Evolutionary conservation across 2,329 filamentous ascomycete species (phyloP), one percentile per base, ranked within the genome.

Genomic region (Dactylonectria estremocensis): DNA sequence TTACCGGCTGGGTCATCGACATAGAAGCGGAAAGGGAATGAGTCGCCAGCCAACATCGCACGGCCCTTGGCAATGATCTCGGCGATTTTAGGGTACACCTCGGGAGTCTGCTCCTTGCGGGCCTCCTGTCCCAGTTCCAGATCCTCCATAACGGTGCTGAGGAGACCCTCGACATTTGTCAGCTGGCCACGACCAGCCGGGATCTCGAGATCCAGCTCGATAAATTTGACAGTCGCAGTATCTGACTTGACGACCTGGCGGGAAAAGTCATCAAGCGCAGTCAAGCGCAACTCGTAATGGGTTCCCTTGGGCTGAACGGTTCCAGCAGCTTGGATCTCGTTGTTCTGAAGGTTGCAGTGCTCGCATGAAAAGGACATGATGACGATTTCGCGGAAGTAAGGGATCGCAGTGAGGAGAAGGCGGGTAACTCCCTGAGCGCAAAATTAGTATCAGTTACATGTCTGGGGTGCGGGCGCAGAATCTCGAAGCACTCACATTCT

Each of bases 341-440:
- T 95, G 85, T 98, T 97, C 72, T 92, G 90, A 83, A 95, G 92
- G 78, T 91, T 86, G 84, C 96, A 99, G 82, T 98, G 90, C 6
- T 94, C 91, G 86, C 96, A 99, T 72, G 90, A 89, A 82, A 99
- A 99, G 69, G 95, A 98, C 91, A 98, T 97, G 81, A 99, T 90
- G 77, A 99, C 94, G 70, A 99, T 91, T 81, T 99, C 95, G 84
- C 95, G 94, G 86, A 99, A 99, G 87, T 94, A 98, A 16, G 96
- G 96, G 63, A 99, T 98, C 72, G 91, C 90, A 16, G 97, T 97
- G 61, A 99, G 90, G 49, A 99, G 90, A 22, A 99, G 89, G 66
- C 92, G 89, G 14, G 96, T 99, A 1, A 86, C 89, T 76, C 96
- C 96, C 93, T 97, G 45, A 11, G 54, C 3, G 33, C 2, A 37